A percentile compares a stretch with the other conserved stretches of the same genome.
Conservation (phyloP, 2,329 filamentous ascomycete genomes). For the Penicillium sp. region DNA sequence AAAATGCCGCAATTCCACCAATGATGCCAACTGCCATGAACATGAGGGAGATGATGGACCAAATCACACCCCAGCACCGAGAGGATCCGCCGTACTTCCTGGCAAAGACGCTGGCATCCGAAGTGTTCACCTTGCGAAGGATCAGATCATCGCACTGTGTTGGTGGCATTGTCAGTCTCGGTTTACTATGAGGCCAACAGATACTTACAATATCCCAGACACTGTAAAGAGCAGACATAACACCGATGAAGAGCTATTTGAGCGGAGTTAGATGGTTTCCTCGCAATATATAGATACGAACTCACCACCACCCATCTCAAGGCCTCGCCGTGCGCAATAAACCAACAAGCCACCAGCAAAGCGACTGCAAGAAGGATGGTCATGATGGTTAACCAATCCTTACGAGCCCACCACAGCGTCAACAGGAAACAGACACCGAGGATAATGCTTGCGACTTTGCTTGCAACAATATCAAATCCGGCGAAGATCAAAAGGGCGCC, state of each 20-base stretch:
- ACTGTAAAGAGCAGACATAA: slow-evolving; percentile 77
- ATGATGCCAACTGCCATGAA: slow-evolving; percentile 74
- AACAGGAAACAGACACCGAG: slow-evolving; percentile 72
- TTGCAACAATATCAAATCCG: slow-evolving; percentile 77
- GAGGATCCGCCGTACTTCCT: slow-evolving; percentile 75
- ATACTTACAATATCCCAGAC: slow-evolving; percentile 72
- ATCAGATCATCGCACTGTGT: slow-evolving; percentile 72
- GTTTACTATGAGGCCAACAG: neutral
- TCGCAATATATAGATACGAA: slow-evolving; percentile 11
- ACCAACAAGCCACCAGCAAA: slow-evolving; percentile 72
- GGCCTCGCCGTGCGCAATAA: slow-evolving; percentile 72
- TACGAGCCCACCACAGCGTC: slow-evolving; percentile 79
- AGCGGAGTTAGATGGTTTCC: neutral
- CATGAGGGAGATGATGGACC: slow-evolving; percentile 68
- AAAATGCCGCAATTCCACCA: slow-evolving; percentile 74
- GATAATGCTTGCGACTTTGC: slow-evolving; percentile 73
- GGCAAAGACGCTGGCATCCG: slow-evolving; percentile 76
- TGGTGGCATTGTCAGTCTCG: neutral
- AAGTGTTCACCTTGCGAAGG: slow-evolving; percentile 74
- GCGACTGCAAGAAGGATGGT: slow-evolving; percentile 70
- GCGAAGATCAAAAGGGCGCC: slow-evolving; percentile 75
- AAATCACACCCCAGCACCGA: slow-evolving; percentile 77
- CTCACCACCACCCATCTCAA: slow-evolving; percentile 67
- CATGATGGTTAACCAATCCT: slow-evolving; percentile 72
- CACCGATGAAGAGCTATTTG: slow-evolving; percentile 68